Percentiles rank a stretch among this genome's conserved stretches.
phyloP scores from a whole-genome alignment of 805 yeast genomes.

The Hanseniaspora guilliermondii region DNA sequence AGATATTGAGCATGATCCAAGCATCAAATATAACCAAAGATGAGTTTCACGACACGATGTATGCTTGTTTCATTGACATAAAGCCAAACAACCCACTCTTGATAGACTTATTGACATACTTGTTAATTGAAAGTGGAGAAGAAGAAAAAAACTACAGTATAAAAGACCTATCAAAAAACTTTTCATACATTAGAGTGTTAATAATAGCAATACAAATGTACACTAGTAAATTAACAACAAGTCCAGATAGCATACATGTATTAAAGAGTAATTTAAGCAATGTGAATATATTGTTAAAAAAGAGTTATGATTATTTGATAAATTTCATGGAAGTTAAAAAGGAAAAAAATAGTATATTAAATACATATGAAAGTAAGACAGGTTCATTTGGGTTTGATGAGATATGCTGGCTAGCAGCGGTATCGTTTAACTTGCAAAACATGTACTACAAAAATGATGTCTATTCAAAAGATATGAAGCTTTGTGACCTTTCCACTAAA shows the following conservation, averaged over 20 bases:
- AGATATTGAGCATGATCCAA: neutral
- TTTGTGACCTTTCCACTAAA: constrained; percentile 19
- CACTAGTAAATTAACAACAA: neutral
- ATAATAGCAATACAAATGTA: constrained; percentile 6
- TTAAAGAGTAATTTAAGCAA: neutral
- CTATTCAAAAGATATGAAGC: constrained; percentile 15
- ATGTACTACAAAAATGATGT: constrained; percentile 19
- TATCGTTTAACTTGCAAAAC: constrained; percentile 26
- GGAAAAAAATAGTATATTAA: neutral
- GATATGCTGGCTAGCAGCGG: constrained; percentile 32
- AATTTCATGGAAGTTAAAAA: constrained; percentile 16
- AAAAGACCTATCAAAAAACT: neutral
- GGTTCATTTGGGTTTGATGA: constrained; percentile 26
- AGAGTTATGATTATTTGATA: constrained; percentile 14
- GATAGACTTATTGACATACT: constrained; percentile 25
- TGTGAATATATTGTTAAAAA: neutral
- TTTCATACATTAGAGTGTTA: neutral
- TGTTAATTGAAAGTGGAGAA: constrained; percentile 16
- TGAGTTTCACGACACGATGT: neutral
- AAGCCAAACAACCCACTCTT: constrained; percentile 21
- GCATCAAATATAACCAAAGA: neutral
- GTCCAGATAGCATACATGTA: neutral
- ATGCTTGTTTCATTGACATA: neutral
- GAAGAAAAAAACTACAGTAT: neutral
- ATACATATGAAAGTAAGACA: neutral